Conservation (phyloP, 202 grass and related monocot species). For the Hordeum pubiflorum region DNA sequence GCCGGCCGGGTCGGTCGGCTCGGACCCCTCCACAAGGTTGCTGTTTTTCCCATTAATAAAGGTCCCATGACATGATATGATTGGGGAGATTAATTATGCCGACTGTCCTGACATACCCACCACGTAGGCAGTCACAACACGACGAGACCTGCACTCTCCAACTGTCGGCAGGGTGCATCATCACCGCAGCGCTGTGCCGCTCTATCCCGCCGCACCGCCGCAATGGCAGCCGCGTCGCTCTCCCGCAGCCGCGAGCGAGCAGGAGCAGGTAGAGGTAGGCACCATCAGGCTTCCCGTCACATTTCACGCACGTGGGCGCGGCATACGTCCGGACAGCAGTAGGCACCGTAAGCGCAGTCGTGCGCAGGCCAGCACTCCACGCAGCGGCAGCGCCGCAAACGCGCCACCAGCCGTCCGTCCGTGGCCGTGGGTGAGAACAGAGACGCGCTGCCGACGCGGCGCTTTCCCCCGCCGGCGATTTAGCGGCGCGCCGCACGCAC, state of each 20-base stretch:
- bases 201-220: background rate
- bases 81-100: background rate
- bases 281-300: too few relatives aligned
- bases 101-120: too few relatives aligned
- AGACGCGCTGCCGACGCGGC: background rate
- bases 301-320: background rate
- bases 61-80: too few relatives aligned
- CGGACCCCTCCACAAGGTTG: too few relatives aligned
- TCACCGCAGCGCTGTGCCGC: too few relatives aligned
- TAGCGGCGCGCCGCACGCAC: background rate
- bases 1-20: too few relatives aligned
- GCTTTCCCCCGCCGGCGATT: background rate
- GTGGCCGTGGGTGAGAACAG: conserved; percentile 5
- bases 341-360: too few relatives aligned
- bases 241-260: too few relatives aligned
- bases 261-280: background rate
- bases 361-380: too few relatives aligned
- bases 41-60: too few relatives aligned
- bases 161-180: background rate
- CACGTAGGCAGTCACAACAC: background rate
- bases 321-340: too few relatives aligned
- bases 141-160: background rate
- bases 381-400: conserved; percentile 17
- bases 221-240: background rate
- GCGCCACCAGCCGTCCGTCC: background rate